Conservation (phyloP, 306 rosid genomes). For the Lithocarpus polystachyus region DNA sequence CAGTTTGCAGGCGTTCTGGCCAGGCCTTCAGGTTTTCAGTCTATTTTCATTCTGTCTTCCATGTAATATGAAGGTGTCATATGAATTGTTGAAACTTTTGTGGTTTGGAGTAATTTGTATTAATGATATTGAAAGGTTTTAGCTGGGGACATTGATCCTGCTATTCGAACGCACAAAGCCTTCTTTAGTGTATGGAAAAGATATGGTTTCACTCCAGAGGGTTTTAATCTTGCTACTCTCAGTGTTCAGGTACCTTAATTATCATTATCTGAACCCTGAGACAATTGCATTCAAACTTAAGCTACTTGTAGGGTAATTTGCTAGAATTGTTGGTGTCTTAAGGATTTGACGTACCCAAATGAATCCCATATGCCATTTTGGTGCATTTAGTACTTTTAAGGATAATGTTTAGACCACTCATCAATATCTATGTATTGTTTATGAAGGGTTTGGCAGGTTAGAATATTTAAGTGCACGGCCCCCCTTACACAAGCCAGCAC, state of each 20-base stretch:
- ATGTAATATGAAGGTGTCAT: slow-evolving; percentile 15
- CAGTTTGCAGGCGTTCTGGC: slow-evolving; percentile 99
- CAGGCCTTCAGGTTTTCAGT: slow-evolving; percentile 90
- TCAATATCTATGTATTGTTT: not conserved
- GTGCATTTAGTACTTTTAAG: slow-evolving; percentile 8
- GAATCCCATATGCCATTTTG: not conserved
- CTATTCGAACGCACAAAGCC: slow-evolving; percentile 89
- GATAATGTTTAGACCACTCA: not conserved
- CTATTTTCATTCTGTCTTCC: slow-evolving; percentile 13
- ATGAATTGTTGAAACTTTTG: slow-evolving; percentile 11
- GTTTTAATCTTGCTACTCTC: slow-evolving; percentile 91
- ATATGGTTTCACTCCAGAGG: slow-evolving; percentile 98
- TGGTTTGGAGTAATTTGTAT: slow-evolving; percentile 25
- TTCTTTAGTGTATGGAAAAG: slow-evolving; percentile 96
- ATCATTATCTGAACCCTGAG: slow-evolving; percentile 18
- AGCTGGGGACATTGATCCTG: slow-evolving; percentile 95
- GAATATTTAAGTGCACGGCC: not conserved
- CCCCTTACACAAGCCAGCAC: slow-evolving; percentile 8
- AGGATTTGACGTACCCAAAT: slow-evolving; percentile 6
- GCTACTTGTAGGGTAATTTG: slow-evolving; percentile 1
- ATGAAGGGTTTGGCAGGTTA: slow-evolving; percentile 16
- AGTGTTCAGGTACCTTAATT: slow-evolving; percentile 77
- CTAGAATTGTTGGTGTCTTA: slow-evolving; percentile 12
- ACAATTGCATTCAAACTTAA: not conserved
- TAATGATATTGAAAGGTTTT: slow-evolving; percentile 64